Percentiles rank a stretch among this genome's conserved stretches.
These are phyloP conservation scores for Pyrus hybrid DNA, from an alignment of 331 rosid species.

Conservation along the genomic window DNA sequence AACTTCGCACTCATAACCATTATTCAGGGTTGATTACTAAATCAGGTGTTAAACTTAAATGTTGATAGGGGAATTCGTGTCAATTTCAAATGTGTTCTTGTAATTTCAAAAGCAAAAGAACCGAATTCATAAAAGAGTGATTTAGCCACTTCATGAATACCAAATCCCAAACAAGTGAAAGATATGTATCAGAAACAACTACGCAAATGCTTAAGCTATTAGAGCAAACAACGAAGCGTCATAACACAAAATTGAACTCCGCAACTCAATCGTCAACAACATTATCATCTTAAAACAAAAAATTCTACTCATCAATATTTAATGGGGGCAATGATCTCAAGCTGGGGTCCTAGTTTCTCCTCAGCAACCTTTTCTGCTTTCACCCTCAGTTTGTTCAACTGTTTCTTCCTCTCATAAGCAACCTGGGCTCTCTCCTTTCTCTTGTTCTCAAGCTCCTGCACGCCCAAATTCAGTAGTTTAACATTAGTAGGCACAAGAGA, in stretches of 20 bases:
- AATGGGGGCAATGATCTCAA: conserved; percentile 54
- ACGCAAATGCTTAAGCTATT: conserved; percentile 1
- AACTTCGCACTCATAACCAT: too few relatives aligned
- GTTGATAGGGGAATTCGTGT: too few relatives aligned
- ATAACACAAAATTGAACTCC: conserved; percentile 4
- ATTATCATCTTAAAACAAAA: neutral
- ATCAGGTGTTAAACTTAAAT: too few relatives aligned
- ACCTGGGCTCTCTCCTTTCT: conserved; percentile 59
- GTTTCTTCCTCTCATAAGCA: conserved; percentile 72
- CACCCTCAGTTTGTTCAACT: conserved; percentile 50
- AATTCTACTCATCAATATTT: conserved; percentile 32
- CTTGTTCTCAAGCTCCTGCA: conserved; percentile 72
- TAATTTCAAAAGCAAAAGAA: neutral
- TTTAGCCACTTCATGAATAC: neutral
- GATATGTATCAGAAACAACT: neutral
- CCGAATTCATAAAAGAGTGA: neutral
- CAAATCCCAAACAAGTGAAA: neutral
- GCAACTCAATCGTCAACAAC: conserved; percentile 12
- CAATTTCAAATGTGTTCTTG: too few relatives aligned
- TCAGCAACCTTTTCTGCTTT: conserved; percentile 61
- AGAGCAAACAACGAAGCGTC: neutral
- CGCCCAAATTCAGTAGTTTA: neutral
- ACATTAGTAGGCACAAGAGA: neutral
- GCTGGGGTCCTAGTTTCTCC: conserved; percentile 62
- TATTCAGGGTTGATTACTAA: too few relatives aligned